Percentiles rank a stretch among this genome's conserved stretches.
Conservation (phyloP, 441 rosid genomes). For the Adansonia rubrostipa region DNA sequence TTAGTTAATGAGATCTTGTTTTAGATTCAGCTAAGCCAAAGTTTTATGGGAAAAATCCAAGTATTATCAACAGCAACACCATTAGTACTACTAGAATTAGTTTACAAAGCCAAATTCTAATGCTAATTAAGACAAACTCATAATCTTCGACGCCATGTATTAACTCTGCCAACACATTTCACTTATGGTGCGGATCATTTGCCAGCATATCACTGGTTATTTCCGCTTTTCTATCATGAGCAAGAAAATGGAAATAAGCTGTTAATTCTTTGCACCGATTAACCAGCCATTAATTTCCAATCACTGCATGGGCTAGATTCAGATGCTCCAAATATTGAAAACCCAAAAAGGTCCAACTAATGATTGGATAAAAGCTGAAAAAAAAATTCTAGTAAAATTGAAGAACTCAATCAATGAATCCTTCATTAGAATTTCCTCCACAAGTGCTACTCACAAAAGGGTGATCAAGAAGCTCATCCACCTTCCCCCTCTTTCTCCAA, state of each 20-base stretch:
- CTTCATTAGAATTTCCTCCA: not conserved
- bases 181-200: not conserved
- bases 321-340: not conserved
- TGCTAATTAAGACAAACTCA: not conserved
- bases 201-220: not conserved
- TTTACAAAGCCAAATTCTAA: not conserved
- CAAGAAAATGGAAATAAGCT: not conserved
- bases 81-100: not conserved
- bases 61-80: not conserved
- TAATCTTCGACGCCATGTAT: not conserved
- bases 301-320: too few species aligned
- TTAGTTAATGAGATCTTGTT: not conserved
- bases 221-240: not conserved
- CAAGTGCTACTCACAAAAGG: conserved; percentile 44
- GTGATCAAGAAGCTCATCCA: conserved; percentile 56
- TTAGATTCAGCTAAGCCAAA: too few species aligned
- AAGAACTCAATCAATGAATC: conserved; percentile 4
- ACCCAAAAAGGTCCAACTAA: not conserved
- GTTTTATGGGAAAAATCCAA: not conserved
- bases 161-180: not conserved
- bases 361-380: not conserved
- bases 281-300: not conserved
- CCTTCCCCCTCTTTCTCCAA: conserved; percentile 58
- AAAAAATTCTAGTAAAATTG: not conserved
- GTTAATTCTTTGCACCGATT: not conserved